Conservation (phyloP, 75 land plant species). For the Cunninghamia lanceolata region DNA sequence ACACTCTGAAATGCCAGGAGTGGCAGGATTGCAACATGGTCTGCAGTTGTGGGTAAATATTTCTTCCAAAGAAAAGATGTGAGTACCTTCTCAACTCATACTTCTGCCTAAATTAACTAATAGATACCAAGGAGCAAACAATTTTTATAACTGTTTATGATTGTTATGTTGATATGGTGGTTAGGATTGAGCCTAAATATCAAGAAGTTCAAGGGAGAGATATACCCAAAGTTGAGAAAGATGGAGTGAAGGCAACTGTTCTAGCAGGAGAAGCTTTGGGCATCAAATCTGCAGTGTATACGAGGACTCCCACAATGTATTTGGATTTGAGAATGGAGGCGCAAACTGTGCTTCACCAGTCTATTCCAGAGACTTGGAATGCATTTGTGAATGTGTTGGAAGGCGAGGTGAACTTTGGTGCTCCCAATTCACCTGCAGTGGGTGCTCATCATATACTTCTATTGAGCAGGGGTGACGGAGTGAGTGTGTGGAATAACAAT, state of each 20-base stretch:
- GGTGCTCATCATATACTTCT: slow-evolving; percentile 53
- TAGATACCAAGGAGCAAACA: too few relatives aligned
- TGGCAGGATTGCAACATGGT: neutral
- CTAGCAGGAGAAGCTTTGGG: slow-evolving; percentile 70
- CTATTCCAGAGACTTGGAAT: slow-evolving; percentile 34
- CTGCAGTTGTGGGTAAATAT: neutral
- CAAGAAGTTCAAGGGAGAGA: slow-evolving; percentile 52
- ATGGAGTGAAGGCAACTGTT: slow-evolving; percentile 53
- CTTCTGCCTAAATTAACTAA: neutral
- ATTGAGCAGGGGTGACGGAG: slow-evolving; percentile 62
- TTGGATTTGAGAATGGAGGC: slow-evolving; percentile 33
- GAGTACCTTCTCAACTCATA: neutral
- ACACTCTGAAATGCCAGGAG: slow-evolving; percentile 51
- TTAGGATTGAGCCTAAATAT: slow-evolving; percentile 63
- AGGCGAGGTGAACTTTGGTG: too few relatives aligned
- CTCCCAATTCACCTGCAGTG: neutral
- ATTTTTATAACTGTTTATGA: neutral
- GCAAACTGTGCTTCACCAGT: slow-evolving; percentile 52
- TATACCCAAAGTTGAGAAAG: slow-evolving; percentile 40
- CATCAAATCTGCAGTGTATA: slow-evolving; percentile 64
- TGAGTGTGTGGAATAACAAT: slow-evolving; percentile 65
- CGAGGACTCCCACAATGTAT: slow-evolving; percentile 87
- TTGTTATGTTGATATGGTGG: neutral
- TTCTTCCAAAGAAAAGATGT: too few relatives aligned
- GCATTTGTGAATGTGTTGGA: neutral